Percentiles rank a stretch among this genome's conserved stretches.
Conservation (phyloP, 176 grass and related monocot species). For the Carex myosuroides region DNA sequence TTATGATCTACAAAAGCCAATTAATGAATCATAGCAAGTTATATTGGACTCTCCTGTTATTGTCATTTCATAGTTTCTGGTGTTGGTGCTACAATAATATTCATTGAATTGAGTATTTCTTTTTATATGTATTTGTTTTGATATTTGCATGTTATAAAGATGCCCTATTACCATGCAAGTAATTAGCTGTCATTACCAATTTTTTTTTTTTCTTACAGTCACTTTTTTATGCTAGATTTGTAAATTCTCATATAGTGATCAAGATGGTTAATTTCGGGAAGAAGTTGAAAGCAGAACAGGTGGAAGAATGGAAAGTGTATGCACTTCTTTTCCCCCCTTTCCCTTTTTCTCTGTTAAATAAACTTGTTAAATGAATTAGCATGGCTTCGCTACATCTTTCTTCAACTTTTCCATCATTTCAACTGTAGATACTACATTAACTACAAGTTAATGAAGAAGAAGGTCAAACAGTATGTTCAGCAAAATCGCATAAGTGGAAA, state of each 20-base stretch:
- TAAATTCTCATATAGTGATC: background rate
- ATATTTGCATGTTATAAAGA: background rate
- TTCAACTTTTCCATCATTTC: background rate
- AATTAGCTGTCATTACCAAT: background rate
- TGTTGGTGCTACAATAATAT: background rate
- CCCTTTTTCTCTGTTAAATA: background rate
- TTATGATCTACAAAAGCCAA: background rate
- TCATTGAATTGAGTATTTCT: background rate
- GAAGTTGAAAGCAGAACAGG: slow-evolving; percentile 50
- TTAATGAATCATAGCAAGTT: background rate
- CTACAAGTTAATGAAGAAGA: slow-evolving; percentile 99
- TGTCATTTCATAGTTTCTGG: background rate
- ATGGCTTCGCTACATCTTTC: background rate
- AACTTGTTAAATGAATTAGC: background rate
- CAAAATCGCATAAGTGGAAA: slow-evolving; percentile 49
- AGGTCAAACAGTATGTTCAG: slow-evolving; percentile 79
- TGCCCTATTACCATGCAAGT: background rate
- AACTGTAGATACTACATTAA: slow-evolving; percentile 77
- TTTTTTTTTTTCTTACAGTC: background rate
- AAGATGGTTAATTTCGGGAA: slow-evolving; percentile 91
- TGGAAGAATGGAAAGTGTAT: slow-evolving; percentile 83
- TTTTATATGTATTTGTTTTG: background rate
- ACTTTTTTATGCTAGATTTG: background rate
- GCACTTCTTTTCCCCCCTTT: slow-evolving; percentile 11
- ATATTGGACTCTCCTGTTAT: background rate